Percentiles rank a stretch among this genome's conserved stretches.
Conservation (phyloP, 1,284 basidiomycete genomes). For the Waitea zeae region DNA sequence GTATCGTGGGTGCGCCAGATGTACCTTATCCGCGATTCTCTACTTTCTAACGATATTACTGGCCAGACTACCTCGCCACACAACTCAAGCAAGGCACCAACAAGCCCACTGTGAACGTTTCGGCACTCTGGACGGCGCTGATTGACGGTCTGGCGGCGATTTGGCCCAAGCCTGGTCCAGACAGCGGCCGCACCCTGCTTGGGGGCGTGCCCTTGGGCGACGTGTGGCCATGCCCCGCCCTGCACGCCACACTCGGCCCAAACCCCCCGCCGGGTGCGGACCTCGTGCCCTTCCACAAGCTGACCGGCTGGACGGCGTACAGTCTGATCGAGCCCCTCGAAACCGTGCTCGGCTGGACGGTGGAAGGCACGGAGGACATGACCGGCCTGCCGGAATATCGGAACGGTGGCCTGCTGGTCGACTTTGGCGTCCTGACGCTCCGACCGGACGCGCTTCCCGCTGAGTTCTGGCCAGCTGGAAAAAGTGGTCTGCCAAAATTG, state of each 20-base stretch:
- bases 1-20: conserved; percentile 47
- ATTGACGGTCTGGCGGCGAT: conserved; percentile 75
- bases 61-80: conserved; percentile 59
- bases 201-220: conserved; percentile 65
- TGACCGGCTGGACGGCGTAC: conserved; percentile 88
- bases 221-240: conserved; percentile 70
- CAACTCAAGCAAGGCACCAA: conserved; percentile 23
- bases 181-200: conserved; percentile 51
- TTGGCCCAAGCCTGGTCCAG: no score
- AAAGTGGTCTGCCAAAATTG: conserved; percentile 41
- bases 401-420: conserved; percentile 84
- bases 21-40: conserved; percentile 1
- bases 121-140: conserved; percentile 67
- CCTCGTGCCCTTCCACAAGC: conserved; percentile 89
- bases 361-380: conserved; percentile 59
- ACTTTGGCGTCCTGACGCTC: conserved; percentile 62
- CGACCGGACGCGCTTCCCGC: conserved; percentile 27
- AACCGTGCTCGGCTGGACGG: conserved; percentile 59
- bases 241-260: conserved; percentile 14
- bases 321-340: conserved; percentile 75
- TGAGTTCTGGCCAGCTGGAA: conserved; percentile 22
- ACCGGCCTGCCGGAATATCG: conserved; percentile 84
- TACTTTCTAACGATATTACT: conserved; percentile 1
- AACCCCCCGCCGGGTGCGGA: conserved; percentile 34
- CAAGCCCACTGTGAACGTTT: conserved; percentile 36